Base-by-base conservation (phyloP, 148 eudicot species). In the Rhododendron henanense region DNA sequence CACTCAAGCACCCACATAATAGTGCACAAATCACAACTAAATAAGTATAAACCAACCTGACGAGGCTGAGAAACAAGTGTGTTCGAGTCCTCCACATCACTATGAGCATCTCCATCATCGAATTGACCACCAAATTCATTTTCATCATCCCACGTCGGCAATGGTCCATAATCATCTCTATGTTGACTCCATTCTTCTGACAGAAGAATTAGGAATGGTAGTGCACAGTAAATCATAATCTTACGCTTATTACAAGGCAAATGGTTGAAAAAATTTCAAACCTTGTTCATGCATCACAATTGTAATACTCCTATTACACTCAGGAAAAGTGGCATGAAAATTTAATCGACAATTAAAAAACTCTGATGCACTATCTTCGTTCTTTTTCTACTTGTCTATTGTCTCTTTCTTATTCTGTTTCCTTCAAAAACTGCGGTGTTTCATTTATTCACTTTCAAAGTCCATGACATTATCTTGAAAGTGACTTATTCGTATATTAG, bases 41-140 rank as follows among this genome's bases (percentile, higher is more conserved):
- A 81, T 21, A 47, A 53, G 3, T 2, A 80, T 25, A 59, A 74
- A 90, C 92, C 18, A 89, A 97, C 99, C 99, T 97, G 98, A 48
- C 98, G 99, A 82, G 98, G 99, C 87, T 95, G 98, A 87, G 96
- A 94, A 86, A 97, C 92, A 79, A 97, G 93, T 79, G 87, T 88
- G 87, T 86, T 90, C 18, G 94, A 90, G 44, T 92, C 98, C 71
- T 97, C 99, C 9, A 85, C 85, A 78, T 97, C 98, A 87, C 98
- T 93, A 71, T 90, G 87, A 88, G 81, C 93, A 91, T 90, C 88
- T 88, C 93, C 98, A 89, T 91, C 94, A 84, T 95, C 91, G 76
- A 89, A 95, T 35, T 86, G 90, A 55, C 92, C 96, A 87, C 83
- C 91, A 87, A 44, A 93, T 71, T 78, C 90, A 90, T 88, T 87